Evolutionary conservation across 345 rosid species (phyloP).

Genomic region (Eucalyptus albens): DNA sequence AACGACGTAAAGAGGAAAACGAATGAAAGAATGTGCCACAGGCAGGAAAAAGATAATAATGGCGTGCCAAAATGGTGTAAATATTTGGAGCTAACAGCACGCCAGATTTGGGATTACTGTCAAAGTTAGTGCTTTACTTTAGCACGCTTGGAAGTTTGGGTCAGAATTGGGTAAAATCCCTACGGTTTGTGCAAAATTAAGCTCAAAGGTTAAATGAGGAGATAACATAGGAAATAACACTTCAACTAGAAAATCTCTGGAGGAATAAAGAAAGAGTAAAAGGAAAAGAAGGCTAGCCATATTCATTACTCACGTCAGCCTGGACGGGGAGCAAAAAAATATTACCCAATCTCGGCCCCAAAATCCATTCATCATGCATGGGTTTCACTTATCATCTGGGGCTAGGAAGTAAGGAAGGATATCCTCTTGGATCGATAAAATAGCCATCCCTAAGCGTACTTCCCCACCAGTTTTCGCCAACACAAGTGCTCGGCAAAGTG

Average conservation of each 20-base stretch:
- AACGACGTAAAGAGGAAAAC: no score
- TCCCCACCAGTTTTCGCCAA: neutral
- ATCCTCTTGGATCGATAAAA: neutral
- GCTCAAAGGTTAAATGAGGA: neutral
- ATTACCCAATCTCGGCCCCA: neutral
- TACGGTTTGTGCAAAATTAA: no score
- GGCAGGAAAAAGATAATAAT: neutral
- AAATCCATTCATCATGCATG: neutral
- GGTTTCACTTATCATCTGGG: neutral
- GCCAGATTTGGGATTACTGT: neutral
- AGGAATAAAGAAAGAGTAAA: no score
- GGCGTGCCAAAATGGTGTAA: neutral
- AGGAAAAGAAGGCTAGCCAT: neutral
- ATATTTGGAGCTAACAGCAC: rapidly evolving
- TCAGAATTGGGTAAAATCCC: neutral
- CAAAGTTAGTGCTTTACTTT: neutral
- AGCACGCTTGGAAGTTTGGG: neutral
- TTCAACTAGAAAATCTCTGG: neutral
- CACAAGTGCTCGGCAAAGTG: neutral
- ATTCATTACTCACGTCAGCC: neutral
- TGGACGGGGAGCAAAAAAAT: neutral
- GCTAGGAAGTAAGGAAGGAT: neutral
- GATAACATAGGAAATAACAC: neutral
- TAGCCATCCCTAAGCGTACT: neutral
- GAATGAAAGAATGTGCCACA: neutral